These are phyloP conservation scores for Juglanconis juglandina DNA, from an alignment of 2,329 filamentous ascomycete genomes.

Conservation along the genomic window DNA sequence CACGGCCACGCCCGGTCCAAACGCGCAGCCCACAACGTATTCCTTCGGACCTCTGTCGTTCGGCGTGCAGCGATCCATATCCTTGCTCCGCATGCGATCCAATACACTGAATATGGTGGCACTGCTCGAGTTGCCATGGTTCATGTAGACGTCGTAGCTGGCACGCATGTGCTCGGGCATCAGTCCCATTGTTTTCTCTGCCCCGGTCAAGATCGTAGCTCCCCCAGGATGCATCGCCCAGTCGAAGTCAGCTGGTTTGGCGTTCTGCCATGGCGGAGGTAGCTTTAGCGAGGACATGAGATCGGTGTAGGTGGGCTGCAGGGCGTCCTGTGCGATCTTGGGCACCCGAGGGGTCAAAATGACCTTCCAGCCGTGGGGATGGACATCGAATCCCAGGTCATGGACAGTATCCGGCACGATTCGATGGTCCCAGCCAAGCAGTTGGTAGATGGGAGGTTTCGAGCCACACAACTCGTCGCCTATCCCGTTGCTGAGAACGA, in stretches of 20 bases:
- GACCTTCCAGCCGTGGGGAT: constrained; percentile 66
- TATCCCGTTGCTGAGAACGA: constrained; percentile 62
- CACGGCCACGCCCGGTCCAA: constrained; percentile 65
- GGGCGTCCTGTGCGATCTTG: constrained; percentile 47
- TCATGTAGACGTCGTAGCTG: constrained; percentile 67
- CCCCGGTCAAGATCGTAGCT: constrained; percentile 61
- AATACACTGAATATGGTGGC: constrained; percentile 68
- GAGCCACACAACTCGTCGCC: constrained; percentile 32
- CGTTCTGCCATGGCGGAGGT: constrained; percentile 37
- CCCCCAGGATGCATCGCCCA: constrained; percentile 73
- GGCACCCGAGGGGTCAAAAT: constrained; percentile 61
- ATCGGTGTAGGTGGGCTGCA: constrained; percentile 52
- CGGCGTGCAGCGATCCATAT: constrained; percentile 56
- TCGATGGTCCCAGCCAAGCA: constrained; percentile 64
- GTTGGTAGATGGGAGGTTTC: constrained; percentile 49
- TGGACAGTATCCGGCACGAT: constrained; percentile 58
- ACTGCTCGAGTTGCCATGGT: constrained; percentile 66
- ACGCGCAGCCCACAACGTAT: constrained; percentile 64
- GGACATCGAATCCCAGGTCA: constrained; percentile 64
- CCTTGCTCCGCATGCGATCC: constrained; percentile 55
- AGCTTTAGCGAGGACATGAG: constrained; percentile 42
- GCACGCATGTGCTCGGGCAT: constrained; percentile 63
- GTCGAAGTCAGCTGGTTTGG: constrained; percentile 57
- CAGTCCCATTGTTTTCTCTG: constrained; percentile 56
- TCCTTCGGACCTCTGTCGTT: constrained; percentile 46